Evolutionary conservation across 768 basidiomycete species (phyloP), one percentile per base, ranked within the genome.

Genomic region (Panaeolus papilionaceus): DNA sequence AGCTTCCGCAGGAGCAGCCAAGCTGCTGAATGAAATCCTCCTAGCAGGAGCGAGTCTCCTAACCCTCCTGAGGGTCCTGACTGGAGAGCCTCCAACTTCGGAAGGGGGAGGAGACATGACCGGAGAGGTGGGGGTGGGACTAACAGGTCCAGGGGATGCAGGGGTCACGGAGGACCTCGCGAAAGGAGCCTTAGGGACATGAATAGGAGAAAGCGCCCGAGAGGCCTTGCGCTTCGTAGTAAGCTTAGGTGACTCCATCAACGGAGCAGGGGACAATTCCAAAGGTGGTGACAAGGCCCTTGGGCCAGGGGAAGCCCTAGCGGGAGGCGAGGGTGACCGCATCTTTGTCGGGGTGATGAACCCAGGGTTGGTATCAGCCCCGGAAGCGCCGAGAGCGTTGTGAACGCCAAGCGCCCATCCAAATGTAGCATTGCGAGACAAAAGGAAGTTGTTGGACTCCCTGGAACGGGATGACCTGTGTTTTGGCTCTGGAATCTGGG

Each of bases 21-120:
- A 70, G 51, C 82, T 88, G 16, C 89, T 86, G 72, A 93, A 93
- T 1, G 89, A 90, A 58, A 93, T 93, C 66, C 88, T 80, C 70
- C 86, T 80, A 39, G 82, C 88, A 33, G 83, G 82, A 2, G 79
- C 82, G 58, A 81, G 75, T 61, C 80, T 80, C 68, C 84, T 83
- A 3, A 86, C 83, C 42, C 89, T 80, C 45, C 89, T 79, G 42
- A 89, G 78, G 0, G 85, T 85, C 76, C 79, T 81, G 14, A 58
- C 54, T 0, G 54, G 54, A 26, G 75, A 70, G 65, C 80, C 80
- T 64, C 51, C 49, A 39, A 40, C 38, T 10, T 77, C 74, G 4
- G 75, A 44, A 5, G 62, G 39, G 14, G 58, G 38, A 7, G 66
- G 61, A 33, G 61, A 44, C 44, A 54, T 71, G 47, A 38, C 39